Evolutionary conservation across 345 rosid species (phyloP), one percentile per base, ranked within the genome.

Genomic region (Eucalyptus tenuipes): DNA sequence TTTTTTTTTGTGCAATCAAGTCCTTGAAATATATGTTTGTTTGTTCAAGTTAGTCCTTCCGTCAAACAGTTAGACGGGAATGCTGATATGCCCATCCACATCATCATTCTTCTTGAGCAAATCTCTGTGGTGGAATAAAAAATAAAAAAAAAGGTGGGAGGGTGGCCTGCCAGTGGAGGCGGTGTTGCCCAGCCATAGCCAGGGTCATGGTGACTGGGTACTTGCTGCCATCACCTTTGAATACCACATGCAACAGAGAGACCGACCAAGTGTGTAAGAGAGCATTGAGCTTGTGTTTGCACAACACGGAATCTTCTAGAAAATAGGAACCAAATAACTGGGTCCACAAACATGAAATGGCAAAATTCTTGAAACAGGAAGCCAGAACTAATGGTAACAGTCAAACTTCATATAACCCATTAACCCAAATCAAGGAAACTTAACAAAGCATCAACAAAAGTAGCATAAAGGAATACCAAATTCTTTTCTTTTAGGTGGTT

Each of bases 71-170:
- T 55, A 55, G 61, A 55, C 3, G 0, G 13, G 29, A 55, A 22
- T 55, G 61, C 61, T 22, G 29, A 55, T 22, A 55, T 22, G 27
- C 12, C 61, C 61, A 55, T 55, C 61, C 61, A 55, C 61, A 55
- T 55, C 61, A 55, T 22, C 13, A 1, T 55, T 55, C 27, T 55
- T 55, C 61, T 55, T 59, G 27, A 9, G 61, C 29, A 55, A 55
- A 55, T 2, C 1, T 22, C 1, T 55, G 3, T 0, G 0, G 61
- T 22, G 61, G 61, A 55, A 55, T 55, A 8, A 53, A 8, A 20
- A 20, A 18, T 17, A 7, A 16, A 50, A 53, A 20, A 4, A 55
- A 9, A 4, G 61, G 0, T 22, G 13, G 13, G 61, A 55, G 11
- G 29, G 61, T 8, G 29, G 57, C 25, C 57, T 52, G 10, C 10